A percentile compares a stretch with the other conserved stretches of the same genome.
Conservation (phyloP, 129 eudicot species). For the Flaveria robusta region DNA sequence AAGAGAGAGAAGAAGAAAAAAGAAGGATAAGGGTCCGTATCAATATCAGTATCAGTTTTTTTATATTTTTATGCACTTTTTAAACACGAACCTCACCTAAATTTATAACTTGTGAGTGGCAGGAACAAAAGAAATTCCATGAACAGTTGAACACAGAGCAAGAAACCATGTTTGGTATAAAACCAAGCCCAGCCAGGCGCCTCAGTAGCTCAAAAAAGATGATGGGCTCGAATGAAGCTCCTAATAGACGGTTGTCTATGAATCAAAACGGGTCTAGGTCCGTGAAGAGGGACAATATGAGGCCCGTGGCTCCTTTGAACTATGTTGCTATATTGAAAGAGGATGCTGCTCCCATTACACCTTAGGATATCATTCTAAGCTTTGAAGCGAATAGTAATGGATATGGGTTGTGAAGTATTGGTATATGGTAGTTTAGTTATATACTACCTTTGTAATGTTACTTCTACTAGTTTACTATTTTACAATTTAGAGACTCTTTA, state of each 20-base stretch:
- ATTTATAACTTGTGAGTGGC: conserved; percentile 20
- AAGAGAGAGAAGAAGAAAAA: conserved; percentile 95
- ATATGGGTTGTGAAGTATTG: not conserved
- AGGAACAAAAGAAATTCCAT: conserved; percentile 93
- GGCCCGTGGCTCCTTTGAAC: conserved; percentile 81
- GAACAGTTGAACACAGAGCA: conserved; percentile 78
- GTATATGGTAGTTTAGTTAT: conserved; percentile 22
- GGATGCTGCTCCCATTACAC: conserved; percentile 44
- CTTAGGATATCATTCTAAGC: not conserved
- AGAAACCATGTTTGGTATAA: conserved; percentile 63
- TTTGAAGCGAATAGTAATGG: not conserved
- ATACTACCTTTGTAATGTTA: conserved; percentile 4
- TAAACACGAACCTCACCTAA: not conserved
- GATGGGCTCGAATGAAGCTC: conserved; percentile 50
- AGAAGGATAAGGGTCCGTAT: conserved; percentile 81
- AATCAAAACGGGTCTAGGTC: conserved; percentile 59
- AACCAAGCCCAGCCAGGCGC: conserved; percentile 86
- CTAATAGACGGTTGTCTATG: conserved; percentile 68
- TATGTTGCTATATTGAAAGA: conserved; percentile 75
- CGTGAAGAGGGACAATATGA: conserved; percentile 48
- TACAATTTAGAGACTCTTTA: not conserved
- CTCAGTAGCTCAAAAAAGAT: conserved; percentile 59
- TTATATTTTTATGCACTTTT: too few relatives aligned
- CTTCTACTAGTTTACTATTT: not conserved
- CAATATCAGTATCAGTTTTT: not conserved